phyloP scores from a whole-genome alignment of 2,329 filamentous ascomycete species.

The Trichoderma sp. region DNA sequence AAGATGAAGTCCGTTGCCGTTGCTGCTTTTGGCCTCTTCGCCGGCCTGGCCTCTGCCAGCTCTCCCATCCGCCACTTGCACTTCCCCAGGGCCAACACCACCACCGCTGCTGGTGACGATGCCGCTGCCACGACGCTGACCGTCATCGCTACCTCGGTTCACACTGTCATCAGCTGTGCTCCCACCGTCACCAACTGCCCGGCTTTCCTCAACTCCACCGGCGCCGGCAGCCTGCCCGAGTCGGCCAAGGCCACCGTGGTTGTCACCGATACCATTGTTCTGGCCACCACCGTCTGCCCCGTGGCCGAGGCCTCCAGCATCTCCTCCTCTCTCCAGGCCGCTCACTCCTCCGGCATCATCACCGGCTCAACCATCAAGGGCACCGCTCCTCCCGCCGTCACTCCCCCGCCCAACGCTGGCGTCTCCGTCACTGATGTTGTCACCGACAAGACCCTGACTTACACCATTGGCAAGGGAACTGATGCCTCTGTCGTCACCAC shows the following conservation, averaged over 20 bases:
- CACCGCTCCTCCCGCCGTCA: conserved; percentile 25
- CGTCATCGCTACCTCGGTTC: conserved; percentile 52
- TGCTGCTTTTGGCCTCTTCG: conserved; percentile 16
- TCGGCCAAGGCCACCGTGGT: conserved; percentile 33
- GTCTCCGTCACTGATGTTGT: conserved; percentile 30
- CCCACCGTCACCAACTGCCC: conserved; percentile 57
- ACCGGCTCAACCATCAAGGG: conserved; percentile 38
- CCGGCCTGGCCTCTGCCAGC: conserved; percentile 20
- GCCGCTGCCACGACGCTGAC: conserved; percentile 40
- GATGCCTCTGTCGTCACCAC: conserved; percentile 38
- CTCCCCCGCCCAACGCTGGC: conserved; percentile 22
- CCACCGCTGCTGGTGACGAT: conserved; percentile 19
- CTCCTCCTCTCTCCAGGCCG: conserved; percentile 38
- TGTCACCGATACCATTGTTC: conserved; percentile 39
- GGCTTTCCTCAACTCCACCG: conserved; percentile 30
- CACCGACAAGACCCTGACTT: conserved; percentile 34
- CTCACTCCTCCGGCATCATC: conserved; percentile 36
- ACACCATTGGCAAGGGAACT: conserved; percentile 32
- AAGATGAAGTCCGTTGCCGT: conserved; percentile 19
- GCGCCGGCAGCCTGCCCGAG: conserved; percentile 36
- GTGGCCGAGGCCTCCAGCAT: conserved; percentile 40
- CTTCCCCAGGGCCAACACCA: conserved; percentile 27
- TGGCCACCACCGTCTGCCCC: conserved; percentile 46
- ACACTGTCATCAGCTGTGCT: conserved; percentile 57
- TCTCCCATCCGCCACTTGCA: conserved; percentile 15